Conservation (phyloP, 495 filamentous ascomycete species). For the Xylaria castorea region DNA sequence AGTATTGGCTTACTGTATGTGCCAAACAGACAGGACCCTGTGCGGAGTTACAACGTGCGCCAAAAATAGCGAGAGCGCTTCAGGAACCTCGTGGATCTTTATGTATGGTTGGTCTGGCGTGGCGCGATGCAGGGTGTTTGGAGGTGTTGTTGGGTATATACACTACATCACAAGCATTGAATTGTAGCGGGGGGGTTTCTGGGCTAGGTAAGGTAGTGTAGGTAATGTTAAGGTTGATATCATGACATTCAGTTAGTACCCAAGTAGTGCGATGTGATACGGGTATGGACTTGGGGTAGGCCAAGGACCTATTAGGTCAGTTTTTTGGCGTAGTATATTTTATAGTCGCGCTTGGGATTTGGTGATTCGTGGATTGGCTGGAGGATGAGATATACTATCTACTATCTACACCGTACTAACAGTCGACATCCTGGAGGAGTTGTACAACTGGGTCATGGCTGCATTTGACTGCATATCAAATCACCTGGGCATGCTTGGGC, state of each 20-base stretch:
- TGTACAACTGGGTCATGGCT: no score
- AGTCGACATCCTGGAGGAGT: no score
- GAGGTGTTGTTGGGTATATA: not conserved
- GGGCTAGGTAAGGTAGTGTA: not conserved
- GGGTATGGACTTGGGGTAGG: not conserved
- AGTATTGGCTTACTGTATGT: not conserved
- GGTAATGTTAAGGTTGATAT: not conserved
- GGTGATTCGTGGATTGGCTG: not conserved
- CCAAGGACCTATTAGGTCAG: no score
- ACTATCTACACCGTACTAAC: not conserved
- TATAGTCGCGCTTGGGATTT: not conserved
- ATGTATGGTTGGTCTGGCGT: not conserved
- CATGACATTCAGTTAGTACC: not conserved
- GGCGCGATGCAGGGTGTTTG: constrained; percentile 3
- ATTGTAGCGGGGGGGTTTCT: not conserved
- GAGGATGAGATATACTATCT: not conserved
- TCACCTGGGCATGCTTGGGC: not conserved
- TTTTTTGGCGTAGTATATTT: not conserved
- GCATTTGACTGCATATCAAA: not conserved
- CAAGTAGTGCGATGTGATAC: not conserved
- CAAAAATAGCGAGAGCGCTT: constrained; percentile 19
- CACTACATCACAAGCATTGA: not conserved
- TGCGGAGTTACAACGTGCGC: not conserved
- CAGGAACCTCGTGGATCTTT: not conserved
- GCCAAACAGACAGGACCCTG: not conserved